A percentile compares a stretch with the other conserved stretches of the same genome.
Conservation (phyloP, 2,329 filamentous ascomycete genomes). For the Colletotrichum sp. region DNA sequence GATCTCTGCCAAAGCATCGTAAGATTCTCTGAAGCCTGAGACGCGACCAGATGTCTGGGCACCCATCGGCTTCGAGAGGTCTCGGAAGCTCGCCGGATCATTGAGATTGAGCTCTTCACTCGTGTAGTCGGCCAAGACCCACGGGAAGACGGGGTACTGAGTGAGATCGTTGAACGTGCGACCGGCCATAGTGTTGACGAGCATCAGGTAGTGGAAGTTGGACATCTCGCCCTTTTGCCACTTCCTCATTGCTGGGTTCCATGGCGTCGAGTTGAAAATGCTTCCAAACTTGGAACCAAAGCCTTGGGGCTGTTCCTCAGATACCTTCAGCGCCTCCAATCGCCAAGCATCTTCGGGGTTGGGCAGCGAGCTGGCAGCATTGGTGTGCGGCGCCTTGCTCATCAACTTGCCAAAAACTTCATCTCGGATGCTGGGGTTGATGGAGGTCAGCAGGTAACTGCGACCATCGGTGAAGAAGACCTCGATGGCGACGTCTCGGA, state of each 20-base stretch:
- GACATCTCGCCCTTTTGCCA: slow-evolving; percentile 96
- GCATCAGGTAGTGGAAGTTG: slow-evolving; percentile 98
- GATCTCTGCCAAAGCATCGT: slow-evolving; percentile 89
- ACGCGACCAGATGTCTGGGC: slow-evolving; percentile 82
- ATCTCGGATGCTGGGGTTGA: slow-evolving; percentile 75
- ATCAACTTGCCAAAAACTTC: slow-evolving; percentile 80
- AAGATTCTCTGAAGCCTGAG: slow-evolving; percentile 81
- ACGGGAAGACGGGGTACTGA: slow-evolving; percentile 97
- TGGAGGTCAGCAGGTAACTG: slow-evolving; percentile 90
- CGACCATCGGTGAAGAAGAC: slow-evolving; percentile 96
- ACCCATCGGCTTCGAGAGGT: slow-evolving; percentile 95
- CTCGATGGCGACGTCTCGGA: slow-evolving; percentile 95
- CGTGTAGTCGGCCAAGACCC: slow-evolving; percentile 94
- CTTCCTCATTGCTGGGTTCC: slow-evolving; percentile 83
- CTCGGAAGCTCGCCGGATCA: slow-evolving; percentile 84
- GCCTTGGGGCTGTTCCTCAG: slow-evolving; percentile 62
- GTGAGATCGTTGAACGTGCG: slow-evolving; percentile 97
- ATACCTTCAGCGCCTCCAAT: slow-evolving; percentile 78
- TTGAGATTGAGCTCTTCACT: slow-evolving; percentile 90
- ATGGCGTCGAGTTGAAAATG: slow-evolving; percentile 84
- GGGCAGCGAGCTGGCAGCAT: slow-evolving; percentile 69
- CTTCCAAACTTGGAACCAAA: slow-evolving; percentile 90
- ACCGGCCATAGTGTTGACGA: slow-evolving; percentile 96
- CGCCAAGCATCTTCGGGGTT: slow-evolving; percentile 92
- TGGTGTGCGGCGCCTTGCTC: slow-evolving; percentile 80